A percentile compares a stretch with the other conserved stretches of the same genome.
Evolutionary conservation across 305 asterid species (phyloP).

Genomic region (Petunia hybrid): DNA sequence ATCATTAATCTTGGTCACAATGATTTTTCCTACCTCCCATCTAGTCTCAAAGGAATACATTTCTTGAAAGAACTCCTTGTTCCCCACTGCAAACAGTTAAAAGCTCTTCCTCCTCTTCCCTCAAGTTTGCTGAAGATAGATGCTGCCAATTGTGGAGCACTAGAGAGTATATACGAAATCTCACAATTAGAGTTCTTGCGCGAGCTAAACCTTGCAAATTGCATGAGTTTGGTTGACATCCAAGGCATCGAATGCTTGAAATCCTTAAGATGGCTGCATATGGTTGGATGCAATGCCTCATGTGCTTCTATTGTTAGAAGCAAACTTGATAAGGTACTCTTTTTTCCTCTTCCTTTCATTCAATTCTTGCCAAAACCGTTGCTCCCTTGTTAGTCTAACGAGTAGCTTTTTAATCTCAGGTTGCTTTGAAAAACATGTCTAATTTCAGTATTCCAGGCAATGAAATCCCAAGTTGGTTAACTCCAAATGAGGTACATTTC

Average conservation of each 20-base stretch:
- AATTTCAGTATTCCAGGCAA: constrained; percentile 43
- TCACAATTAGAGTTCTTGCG: constrained; percentile 33
- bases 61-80: constrained; percentile 35
- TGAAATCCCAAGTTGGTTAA: constrained; percentile 45
- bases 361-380: not conserved
- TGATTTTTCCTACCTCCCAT: constrained; percentile 40
- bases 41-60: constrained; percentile 39
- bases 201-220: constrained; percentile 41
- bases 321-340: constrained; percentile 31
- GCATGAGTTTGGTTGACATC: constrained; percentile 38
- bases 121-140: constrained; percentile 34
- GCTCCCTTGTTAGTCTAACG: not conserved
- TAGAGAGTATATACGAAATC: constrained; percentile 33
- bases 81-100: constrained; percentile 40
- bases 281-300: constrained; percentile 41
- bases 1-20: constrained; percentile 39
- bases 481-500: constrained; percentile 31
- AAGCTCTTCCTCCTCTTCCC: constrained; percentile 46
- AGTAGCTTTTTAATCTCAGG: constrained; percentile 33
- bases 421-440: constrained; percentile 35
- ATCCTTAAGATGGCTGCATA: constrained; percentile 39
- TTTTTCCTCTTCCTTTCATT: not conserved
- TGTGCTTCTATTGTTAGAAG: constrained; percentile 10
- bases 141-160: constrained; percentile 40
- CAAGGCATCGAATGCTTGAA: constrained; percentile 43